Conservation (phyloP, 164 flowering plant species). For the Tinospora cordifolia region DNA sequence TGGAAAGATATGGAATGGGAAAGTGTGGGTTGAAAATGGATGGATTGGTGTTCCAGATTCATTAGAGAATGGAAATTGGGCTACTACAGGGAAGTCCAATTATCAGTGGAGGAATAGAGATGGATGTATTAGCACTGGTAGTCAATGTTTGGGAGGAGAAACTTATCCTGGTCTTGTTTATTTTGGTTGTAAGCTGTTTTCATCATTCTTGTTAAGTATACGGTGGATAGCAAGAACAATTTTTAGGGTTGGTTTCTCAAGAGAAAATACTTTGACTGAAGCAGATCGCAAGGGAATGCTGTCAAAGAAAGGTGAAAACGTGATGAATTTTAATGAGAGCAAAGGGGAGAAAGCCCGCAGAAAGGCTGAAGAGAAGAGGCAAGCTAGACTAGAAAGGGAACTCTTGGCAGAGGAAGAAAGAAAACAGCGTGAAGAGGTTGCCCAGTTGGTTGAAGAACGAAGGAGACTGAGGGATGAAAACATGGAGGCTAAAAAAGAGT, state of each 20-base stretch:
- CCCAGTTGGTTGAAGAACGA: slow-evolving; percentile 83
- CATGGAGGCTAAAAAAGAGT: slow-evolving; percentile 55
- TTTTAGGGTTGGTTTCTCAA: slow-evolving; percentile 39
- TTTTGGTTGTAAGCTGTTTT: slow-evolving; percentile 44
- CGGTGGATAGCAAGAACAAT: slow-evolving; percentile 82
- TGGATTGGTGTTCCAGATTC: slow-evolving; percentile 73
- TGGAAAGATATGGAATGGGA: slow-evolving; percentile 71
- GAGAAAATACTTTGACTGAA: slow-evolving; percentile 45
- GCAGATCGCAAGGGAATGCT: slow-evolving; percentile 41
- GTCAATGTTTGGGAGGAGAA: slow-evolving; percentile 55
- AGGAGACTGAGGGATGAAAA: slow-evolving; percentile 74
- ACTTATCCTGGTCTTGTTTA: slow-evolving; percentile 47
- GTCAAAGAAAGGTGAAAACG: slow-evolving; percentile 60
- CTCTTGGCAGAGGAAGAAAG: slow-evolving; percentile 88
- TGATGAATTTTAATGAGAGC: slow-evolving; percentile 47
- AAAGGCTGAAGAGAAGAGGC: slow-evolving; percentile 95
- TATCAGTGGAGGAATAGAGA: slow-evolving; percentile 47
- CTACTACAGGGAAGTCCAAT: slow-evolving; percentile 39
- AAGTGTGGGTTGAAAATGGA: slow-evolving; percentile 65
- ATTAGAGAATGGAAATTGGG: slow-evolving; percentile 69
- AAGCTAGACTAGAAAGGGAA: slow-evolving; percentile 89
- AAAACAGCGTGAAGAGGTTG: slow-evolving; percentile 94
- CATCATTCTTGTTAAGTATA: slow-evolving; percentile 48
- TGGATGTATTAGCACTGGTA: slow-evolving; percentile 41
- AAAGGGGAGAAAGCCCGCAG: slow-evolving; percentile 83